Base-by-base conservation (phyloP, 1,284 basidiomycete species). In the Golubevia pallescens region DNA sequence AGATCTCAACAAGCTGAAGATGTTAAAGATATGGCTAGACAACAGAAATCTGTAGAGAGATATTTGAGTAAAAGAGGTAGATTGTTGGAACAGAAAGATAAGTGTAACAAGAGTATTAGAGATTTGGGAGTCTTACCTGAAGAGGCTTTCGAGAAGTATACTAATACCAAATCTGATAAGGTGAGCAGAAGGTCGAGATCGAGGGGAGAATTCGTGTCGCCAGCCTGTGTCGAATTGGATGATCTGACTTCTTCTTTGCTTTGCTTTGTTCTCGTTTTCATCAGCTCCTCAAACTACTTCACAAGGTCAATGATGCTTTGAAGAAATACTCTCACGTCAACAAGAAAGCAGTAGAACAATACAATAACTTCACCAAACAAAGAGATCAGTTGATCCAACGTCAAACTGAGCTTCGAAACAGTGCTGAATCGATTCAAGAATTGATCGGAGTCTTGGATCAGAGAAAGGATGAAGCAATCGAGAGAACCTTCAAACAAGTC, bases 321-420 rank as follows among this genome's bases (percentile, higher is more conserved):
- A 97, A 96, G 86, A 95, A 95, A 86, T 99, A 95, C 79, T 92
- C 94, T 0, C 95, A 98, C 82, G 96, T 99, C 73, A 99, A 99
- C 89, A 99, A 99, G 88, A 98, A 98, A 86, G 97, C 96, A 0
- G 96, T 97, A 81, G 97, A 99, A 86, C 95, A 98, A 86, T 98
- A 97, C 88, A 93, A 90, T 86, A 95, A 93, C 84, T 99, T 99
- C 86, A 97, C 95, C 8, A 97, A 96, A 84, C 95, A 99, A 86
- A 91, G 95, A 1, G 95, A 98, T 82, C 92, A 95, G 74, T 90
- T 98, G 5, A 86, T 93, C 38, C 89, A 92, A 73, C 91, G 97
- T 3, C 90, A 94, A 19, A 91, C 93, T 72, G 97, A 98, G 85
- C 89, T 98, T 28, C 94, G 97, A 72, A 91, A 90, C 74, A 95